Evolutionary conservation across 1,284 basidiomycete genomes (phyloP).

Genomic region (Ustilago trichophora): DNA sequence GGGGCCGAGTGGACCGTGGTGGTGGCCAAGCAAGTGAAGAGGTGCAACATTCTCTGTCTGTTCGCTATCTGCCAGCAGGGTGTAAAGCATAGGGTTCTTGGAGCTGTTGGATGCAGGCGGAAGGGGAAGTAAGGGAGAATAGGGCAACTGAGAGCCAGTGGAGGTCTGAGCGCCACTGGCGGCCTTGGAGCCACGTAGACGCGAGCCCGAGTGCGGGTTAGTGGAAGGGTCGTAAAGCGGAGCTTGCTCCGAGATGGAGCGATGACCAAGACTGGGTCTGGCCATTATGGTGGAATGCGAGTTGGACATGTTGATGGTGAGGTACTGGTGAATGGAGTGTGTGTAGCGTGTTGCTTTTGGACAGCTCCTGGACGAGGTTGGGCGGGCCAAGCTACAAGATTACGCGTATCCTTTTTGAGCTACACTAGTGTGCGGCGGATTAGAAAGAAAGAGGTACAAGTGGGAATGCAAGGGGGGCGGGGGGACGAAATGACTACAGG

Average conservation of each 20-base stretch:
- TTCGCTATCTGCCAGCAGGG: conserved; percentile 4
- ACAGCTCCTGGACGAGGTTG: too few species aligned
- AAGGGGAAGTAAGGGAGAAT: conserved; percentile 37
- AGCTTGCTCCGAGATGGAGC: conserved; percentile 44
- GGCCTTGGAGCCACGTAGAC: conserved; percentile 26
- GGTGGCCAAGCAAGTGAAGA: background rate
- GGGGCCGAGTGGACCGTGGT: background rate
- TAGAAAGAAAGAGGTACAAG: too few species aligned
- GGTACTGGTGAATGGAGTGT: too few species aligned
- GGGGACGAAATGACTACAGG: background rate
- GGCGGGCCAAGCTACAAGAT: too few species aligned
- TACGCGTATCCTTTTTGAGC: too few species aligned
- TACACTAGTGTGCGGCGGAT: too few species aligned
- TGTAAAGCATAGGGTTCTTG: background rate
- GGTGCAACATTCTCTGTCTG: conserved; percentile 24
- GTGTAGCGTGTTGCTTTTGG: background rate
- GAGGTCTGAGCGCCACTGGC: conserved; percentile 21
- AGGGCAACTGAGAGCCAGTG: conserved; percentile 28
- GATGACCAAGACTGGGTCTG: conserved; percentile 28
- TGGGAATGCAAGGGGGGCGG: background rate
- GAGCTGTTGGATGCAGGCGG: conserved; percentile 14
- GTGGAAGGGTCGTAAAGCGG: conserved; percentile 31
- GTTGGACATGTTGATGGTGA: conserved; percentile 18
- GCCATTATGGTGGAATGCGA: conserved; percentile 10
- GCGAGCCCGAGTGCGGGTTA: conserved; percentile 18